These are phyloP conservation scores for Suhomyces choctaworum DNA, from an alignment of 1,139 yeast species.

Conservation along the genomic window DNA sequence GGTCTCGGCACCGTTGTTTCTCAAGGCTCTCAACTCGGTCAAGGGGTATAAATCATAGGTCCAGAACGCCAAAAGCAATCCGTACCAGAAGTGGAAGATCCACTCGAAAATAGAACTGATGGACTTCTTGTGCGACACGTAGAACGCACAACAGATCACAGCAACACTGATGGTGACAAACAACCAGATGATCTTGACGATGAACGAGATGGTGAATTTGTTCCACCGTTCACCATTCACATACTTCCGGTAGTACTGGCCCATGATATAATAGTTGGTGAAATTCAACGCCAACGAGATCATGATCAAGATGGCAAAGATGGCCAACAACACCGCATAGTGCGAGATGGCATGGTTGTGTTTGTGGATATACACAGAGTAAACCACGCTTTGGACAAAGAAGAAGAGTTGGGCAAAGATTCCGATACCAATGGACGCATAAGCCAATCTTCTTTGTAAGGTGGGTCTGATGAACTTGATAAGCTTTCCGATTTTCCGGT, in stretches of 20 bases:
- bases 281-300: conserved; percentile 25
- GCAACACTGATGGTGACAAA: conserved; percentile 30
- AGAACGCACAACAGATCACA: conserved; percentile 28
- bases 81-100: conserved; percentile 41
- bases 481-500: conserved; percentile 33
- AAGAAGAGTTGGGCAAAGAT: conserved; percentile 28
- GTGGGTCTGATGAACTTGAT: conserved; percentile 32
- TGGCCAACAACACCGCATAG: conserved; percentile 28
- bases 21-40: conserved; percentile 25
- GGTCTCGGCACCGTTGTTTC: conserved; percentile 13
- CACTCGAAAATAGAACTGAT: conserved; percentile 35
- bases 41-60: conserved; percentile 39
- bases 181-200: conserved; percentile 34
- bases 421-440: conserved; percentile 27
- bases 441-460: conserved; percentile 29
- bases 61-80: conserved; percentile 37
- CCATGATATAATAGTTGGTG: conserved; percentile 35
- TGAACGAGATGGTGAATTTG: conserved; percentile 34
- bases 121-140: conserved; percentile 20
- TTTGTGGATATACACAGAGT: conserved; percentile 23
- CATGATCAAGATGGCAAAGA: conserved; percentile 27
- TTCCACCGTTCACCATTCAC: conserved; percentile 36
- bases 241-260: conserved; percentile 31
- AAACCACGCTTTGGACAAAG: conserved; percentile 25
- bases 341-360: conserved; percentile 23